phyloP scores from a whole-genome alignment of 768 basidiomycete species.

The Zangia roseola region DNA sequence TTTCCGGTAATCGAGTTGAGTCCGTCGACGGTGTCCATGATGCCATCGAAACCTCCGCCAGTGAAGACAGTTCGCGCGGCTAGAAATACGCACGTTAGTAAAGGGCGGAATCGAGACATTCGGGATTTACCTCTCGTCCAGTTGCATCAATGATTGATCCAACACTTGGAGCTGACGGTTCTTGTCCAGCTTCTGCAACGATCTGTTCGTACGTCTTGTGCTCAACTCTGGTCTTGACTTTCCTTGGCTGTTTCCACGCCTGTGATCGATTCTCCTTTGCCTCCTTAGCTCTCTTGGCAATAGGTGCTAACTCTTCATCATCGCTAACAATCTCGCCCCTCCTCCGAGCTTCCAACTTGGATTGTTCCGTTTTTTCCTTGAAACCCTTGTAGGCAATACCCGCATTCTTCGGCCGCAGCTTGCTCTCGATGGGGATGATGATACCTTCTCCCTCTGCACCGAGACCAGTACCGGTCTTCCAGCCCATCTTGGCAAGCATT shows the following conservation, averaged over 20 bases:
- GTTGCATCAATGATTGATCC: constrained; percentile 95
- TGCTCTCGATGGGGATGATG: constrained; percentile 83
- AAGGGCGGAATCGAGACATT: not conserved
- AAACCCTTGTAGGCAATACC: constrained; percentile 88
- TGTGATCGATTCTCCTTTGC: constrained; percentile 68
- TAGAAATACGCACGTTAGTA: constrained; percentile 30
- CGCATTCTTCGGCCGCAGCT: constrained; percentile 79
- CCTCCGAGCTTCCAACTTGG: constrained; percentile 74
- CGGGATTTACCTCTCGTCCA: constrained; percentile 74
- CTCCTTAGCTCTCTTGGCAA: constrained; percentile 41
- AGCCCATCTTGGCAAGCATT: constrained; percentile 94
- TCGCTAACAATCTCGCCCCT: constrained; percentile 74
- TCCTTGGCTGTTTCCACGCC: constrained; percentile 85
- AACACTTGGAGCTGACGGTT: constrained; percentile 50
- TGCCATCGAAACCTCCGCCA: constrained; percentile 72
- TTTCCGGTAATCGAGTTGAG: constrained; percentile 87
- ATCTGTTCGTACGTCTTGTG: constrained; percentile 99
- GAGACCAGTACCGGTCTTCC: constrained; percentile 80
- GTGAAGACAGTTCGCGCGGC: constrained; percentile 85
- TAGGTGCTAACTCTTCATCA: constrained; percentile 47
- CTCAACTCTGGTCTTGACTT: constrained; percentile 78
- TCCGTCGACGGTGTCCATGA: constrained; percentile 89
- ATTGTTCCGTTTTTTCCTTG: constrained; percentile 84
- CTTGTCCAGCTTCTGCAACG: constrained; percentile 79
- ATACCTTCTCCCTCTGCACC: constrained; percentile 78